Percentiles rank a stretch among this genome's conserved stretches.
Conservation (phyloP, 192 early-diverging fungal genomes). For the Backusella westeae region DNA sequence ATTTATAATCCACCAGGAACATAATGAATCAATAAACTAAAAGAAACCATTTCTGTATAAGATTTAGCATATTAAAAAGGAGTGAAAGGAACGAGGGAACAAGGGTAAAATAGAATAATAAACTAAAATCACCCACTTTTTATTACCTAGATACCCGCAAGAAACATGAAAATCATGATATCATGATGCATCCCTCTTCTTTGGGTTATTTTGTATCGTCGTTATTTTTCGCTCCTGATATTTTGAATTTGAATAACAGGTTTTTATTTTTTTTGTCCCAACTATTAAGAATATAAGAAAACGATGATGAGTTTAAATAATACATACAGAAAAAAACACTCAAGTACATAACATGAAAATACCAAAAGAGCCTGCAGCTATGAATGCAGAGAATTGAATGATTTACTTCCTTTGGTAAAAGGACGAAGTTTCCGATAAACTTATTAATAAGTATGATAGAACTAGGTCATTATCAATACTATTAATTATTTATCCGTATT, state of each 20-base stretch:
- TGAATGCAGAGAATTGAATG: background rate
- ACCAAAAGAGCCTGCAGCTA: background rate
- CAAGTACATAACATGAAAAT: background rate
- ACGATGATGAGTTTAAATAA: background rate
- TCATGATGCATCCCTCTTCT: background rate
- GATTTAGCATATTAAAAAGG: background rate
- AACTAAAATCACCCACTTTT: background rate
- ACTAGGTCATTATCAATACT: no score
- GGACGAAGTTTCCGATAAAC: background rate
- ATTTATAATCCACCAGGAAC: no score
- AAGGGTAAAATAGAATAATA: background rate
- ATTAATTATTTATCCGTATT: no score
- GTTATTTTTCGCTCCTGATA: no score
- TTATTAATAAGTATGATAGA: no score
- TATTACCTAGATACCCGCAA: no score
- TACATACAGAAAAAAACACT: background rate
- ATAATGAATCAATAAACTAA: background rate
- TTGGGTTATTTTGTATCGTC: no score
- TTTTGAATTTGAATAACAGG: no score
- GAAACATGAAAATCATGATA: background rate
- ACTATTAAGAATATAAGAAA: background rate
- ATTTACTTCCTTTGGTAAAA: background rate
- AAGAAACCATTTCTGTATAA: background rate
- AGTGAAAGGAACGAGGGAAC: background rate
- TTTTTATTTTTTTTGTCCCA: background rate